Evolutionary conservation across 805 yeast species (phyloP), one percentile per base, ranked within the genome.

Genomic region (Saccharomycodes ludwigii): DNA sequence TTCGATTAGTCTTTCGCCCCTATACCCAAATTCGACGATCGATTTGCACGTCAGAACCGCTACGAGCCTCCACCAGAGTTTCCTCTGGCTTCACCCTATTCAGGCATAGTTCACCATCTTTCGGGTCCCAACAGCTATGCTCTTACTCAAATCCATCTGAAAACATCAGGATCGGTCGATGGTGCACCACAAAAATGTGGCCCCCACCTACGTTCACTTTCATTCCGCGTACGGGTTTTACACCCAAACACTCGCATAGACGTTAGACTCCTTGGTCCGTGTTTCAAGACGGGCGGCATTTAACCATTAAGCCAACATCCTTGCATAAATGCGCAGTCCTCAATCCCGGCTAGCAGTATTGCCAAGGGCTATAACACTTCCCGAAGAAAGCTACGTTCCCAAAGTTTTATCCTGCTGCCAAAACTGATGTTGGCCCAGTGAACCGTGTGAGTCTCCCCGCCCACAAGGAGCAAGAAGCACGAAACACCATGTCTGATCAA

Each of bases 61-160:
- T 56, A 50, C 59, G 63, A 54, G 59, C 59, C 59, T 56, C 61
- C 60, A 55, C 61, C 61, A 55, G 61, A 56, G 59, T 56, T 54
- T 56, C 60, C 61, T 56, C 61, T 54, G 60, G 60, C 61, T 56
- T 56, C 59, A 54, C 61, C 60, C 61, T 54, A 55, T 55, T 54
- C 60, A 56, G 59, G 60, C 58, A 56, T 56, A 56, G 60, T 55
- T 55, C 61, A 56, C 62, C 61, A 56, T 56, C 62, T 56, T 43
- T 56, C 61, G 61, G 60, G 61, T 56, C 61, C 61, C 61, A 56
- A 56, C 60, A 56, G 57, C 58, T 55, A 54, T 55, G 61, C 61
- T 55, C 58, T 52, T 54, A 54, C 59, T 53, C 61, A 52, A 56
- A 53, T 55, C 57, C 58, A 52, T 54, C 60, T 48, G 58, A 50